phyloP scores from a whole-genome alignment of 106 monocot genomes.

The Phalaenopsis equestris region DNA sequence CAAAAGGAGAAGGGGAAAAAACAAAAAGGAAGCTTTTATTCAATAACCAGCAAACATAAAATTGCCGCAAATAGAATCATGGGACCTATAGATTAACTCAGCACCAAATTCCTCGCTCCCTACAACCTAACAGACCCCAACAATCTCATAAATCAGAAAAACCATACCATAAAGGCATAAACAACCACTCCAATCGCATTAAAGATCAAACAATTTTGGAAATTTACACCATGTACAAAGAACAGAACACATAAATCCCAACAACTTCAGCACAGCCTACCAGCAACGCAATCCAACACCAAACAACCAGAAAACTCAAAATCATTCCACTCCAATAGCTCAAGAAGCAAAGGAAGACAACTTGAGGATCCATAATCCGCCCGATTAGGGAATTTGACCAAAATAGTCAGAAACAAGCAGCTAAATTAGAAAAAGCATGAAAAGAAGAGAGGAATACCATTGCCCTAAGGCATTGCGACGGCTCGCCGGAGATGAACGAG shows the following conservation, averaged over 20 bases:
- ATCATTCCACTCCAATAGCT: not conserved
- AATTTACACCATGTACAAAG: not conserved
- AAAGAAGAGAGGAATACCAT: not conserved
- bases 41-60: too few relatives aligned
- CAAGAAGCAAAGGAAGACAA: not conserved
- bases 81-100: too few relatives aligned
- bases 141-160: too few relatives aligned
- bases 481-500: not conserved
- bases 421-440: not conserved
- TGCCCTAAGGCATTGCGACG: conserved; percentile 4
- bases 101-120: too few relatives aligned
- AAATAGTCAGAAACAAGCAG: not conserved
- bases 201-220: not conserved
- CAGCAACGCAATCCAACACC: too few relatives aligned
- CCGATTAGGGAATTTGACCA: not conserved
- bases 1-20: too few relatives aligned
- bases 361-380: not conserved
- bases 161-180: not conserved
- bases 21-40: too few relatives aligned
- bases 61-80: too few relatives aligned
- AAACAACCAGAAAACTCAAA: not conserved
- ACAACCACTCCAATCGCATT: not conserved
- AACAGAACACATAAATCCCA: not conserved
- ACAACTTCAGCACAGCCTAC: not conserved
- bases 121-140: too few relatives aligned